phyloP scores from a whole-genome alignment of 192 early-diverging fungal species.

The Borealophlyctis nickersoniae region DNA sequence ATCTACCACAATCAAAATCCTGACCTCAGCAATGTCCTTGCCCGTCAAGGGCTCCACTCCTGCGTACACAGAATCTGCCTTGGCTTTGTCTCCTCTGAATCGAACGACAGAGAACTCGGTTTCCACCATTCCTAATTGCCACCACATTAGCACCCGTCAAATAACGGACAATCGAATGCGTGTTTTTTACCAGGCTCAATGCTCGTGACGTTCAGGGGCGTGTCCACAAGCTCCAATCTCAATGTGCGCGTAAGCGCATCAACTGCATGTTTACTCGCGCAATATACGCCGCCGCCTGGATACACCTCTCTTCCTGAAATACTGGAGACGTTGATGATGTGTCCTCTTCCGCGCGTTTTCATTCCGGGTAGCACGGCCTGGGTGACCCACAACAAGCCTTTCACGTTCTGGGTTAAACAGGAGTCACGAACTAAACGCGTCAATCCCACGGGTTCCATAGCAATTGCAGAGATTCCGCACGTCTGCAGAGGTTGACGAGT shows the following conservation, averaged over 20 bases:
- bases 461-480: too few species aligned
- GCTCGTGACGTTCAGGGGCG: slow-evolving; percentile 65
- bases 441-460: too few species aligned
- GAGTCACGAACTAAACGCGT: too few species aligned
- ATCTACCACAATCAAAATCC: background rate
- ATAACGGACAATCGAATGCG: background rate
- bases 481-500: too few species aligned
- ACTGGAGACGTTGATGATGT: slow-evolving; percentile 83
- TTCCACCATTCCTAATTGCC: slow-evolving; percentile 62
- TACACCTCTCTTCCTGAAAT: slow-evolving; percentile 73
- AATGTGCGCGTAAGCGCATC: slow-evolving; percentile 75
- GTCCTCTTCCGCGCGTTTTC: slow-evolving; percentile 61
- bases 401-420: slow-evolving; percentile 66
- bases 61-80: slow-evolving; percentile 63
- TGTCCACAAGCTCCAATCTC: slow-evolving; percentile 69
- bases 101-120: slow-evolving; percentile 88
- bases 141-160: background rate
- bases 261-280: slow-evolving; percentile 79
- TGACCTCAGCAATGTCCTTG: slow-evolving; percentile 63
- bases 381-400: slow-evolving; percentile 77
- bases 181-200: slow-evolving; percentile 64
- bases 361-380: slow-evolving; percentile 78
- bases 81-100: slow-evolving; percentile 62
- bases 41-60: slow-evolving; percentile 68
- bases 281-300: slow-evolving; percentile 73